Evolutionary conservation across 2,329 filamentous ascomycete species (phyloP).

Genomic region (Diaporthe citri): DNA sequence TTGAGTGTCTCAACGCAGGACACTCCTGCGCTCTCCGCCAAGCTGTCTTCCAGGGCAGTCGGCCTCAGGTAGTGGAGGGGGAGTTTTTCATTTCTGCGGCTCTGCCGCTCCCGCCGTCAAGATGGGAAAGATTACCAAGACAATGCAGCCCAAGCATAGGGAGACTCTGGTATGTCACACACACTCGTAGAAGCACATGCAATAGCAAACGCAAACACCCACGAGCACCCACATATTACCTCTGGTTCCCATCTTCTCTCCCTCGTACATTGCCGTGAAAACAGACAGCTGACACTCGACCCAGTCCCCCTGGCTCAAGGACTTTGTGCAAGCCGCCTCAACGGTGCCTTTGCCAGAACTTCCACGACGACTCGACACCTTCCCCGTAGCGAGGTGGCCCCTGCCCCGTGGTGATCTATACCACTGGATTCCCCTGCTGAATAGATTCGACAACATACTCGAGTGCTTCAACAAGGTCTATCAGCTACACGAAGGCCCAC

Average conservation of each 20-base stretch:
- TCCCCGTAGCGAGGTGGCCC: constrained; percentile 87
- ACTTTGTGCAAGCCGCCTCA: constrained; percentile 81
- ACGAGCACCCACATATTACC: constrained; percentile 40
- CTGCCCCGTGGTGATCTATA: constrained; percentile 96
- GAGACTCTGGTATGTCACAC: constrained; percentile 71
- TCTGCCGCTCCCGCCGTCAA: constrained; percentile 68
- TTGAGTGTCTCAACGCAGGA: constrained; percentile 41
- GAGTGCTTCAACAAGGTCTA: constrained; percentile 87
- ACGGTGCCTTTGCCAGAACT: constrained; percentile 80
- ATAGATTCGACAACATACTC: constrained; percentile 91
- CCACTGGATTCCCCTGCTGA: constrained; percentile 96
- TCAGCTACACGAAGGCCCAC: constrained; percentile 82
- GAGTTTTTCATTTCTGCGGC: constrained; percentile 65
- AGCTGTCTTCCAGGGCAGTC: constrained; percentile 56
- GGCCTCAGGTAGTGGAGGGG: constrained; percentile 68
- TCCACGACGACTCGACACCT: constrained; percentile 80
- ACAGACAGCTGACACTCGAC: constrained; percentile 46
- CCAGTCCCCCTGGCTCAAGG: constrained; percentile 88
- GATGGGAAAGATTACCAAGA: constrained; percentile 78
- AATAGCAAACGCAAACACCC: constrained; percentile 33
- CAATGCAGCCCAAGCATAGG: constrained; percentile 75
- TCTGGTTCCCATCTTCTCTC: constrained; percentile 19
- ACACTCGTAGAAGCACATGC: constrained; percentile 24
- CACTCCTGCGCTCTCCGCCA: constrained; percentile 50
- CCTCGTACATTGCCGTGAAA: background rate